phyloP scores from a whole-genome alignment of 1,284 basidiomycete species.

The Psilocybe mexicana region DNA sequence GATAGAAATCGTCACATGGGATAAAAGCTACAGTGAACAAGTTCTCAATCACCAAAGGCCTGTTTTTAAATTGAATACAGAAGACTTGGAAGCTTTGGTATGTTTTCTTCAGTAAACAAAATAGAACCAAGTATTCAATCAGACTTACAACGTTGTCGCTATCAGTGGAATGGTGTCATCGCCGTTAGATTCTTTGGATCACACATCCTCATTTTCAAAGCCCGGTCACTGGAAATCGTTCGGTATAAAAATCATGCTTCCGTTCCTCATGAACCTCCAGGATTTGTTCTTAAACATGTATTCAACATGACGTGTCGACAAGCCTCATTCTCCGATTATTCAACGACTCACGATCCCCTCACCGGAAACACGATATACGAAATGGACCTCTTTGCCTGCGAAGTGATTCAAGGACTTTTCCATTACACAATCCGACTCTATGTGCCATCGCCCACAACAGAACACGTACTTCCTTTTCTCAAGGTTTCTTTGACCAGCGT shows the following conservation, averaged over 20 bases:
- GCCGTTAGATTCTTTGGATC: conserved; percentile 46
- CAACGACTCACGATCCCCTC: conserved; percentile 24
- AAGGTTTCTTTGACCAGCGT: conserved; percentile 24
- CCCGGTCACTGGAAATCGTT: conserved; percentile 51
- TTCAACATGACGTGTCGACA: conserved; percentile 45
- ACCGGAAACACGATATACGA: conserved; percentile 23
- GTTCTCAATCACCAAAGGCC: conserved; percentile 9
- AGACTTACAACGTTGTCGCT: background rate
- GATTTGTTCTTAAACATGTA: conserved; percentile 28
- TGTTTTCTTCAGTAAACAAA: conserved; percentile 7
- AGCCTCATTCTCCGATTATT: conserved; percentile 40
- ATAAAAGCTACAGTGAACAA: conserved; percentile 5
- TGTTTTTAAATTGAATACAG: conserved; percentile 22
- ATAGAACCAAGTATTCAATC: too few relatives aligned
- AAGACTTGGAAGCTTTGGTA: conserved; percentile 36
- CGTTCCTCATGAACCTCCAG: background rate
- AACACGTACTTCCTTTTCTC: conserved; percentile 13
- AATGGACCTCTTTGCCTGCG: conserved; percentile 44
- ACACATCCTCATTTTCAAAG: conserved; percentile 50
- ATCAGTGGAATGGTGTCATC: conserved; percentile 53
- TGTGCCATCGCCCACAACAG: background rate
- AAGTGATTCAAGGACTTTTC: conserved; percentile 53
- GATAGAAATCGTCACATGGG: conserved; percentile 25
- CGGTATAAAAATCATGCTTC: conserved; percentile 13
- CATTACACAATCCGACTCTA: conserved; percentile 41